Evolutionary conservation across 768 basidiomycete species (phyloP).

Genomic region (Pleurotus cornucopiae): DNA sequence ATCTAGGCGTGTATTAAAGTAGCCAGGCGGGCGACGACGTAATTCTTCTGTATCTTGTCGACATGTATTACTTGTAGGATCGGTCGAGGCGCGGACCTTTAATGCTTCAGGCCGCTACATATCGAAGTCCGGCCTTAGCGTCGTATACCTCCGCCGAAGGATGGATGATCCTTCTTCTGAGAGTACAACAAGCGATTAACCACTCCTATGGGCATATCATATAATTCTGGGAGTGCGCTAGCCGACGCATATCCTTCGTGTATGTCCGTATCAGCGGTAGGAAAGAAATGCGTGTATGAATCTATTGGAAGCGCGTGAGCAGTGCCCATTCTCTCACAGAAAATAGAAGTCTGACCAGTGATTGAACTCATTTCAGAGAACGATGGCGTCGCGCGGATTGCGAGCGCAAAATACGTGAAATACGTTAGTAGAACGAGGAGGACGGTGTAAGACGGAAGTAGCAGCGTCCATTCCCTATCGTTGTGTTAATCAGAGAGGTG

Average conservation of each 20-base stretch:
- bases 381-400: constrained; percentile 64
- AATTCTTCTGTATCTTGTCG: too few relatives aligned
- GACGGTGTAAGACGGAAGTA: constrained; percentile 76
- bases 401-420: constrained; percentile 71
- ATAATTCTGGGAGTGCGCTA: constrained; percentile 56
- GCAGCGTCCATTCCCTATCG: constrained; percentile 80
- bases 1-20: too few relatives aligned
- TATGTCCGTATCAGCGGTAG: constrained; percentile 30
- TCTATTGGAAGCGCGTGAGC: constrained; percentile 36
- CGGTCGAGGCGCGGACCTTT: too few relatives aligned
- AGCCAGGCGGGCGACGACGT: too few relatives aligned
- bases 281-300: constrained; percentile 49
- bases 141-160: too few relatives aligned
- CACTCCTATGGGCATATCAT: constrained; percentile 79
- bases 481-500: neutral
- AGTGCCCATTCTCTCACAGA: too few relatives aligned
- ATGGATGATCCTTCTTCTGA: neutral
- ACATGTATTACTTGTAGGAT: too few relatives aligned
- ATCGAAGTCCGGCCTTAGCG: too few relatives aligned
- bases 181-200: constrained; percentile 72
- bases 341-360: constrained; percentile 43
- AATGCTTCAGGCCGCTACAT: too few relatives aligned
- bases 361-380: constrained; percentile 66
- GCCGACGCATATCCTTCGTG: constrained; percentile 46
- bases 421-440: constrained; percentile 73